These are phyloP conservation scores for Botrytis fabae DNA, from an alignment of 2,329 filamentous ascomycete species.

Conservation along the genomic window DNA sequence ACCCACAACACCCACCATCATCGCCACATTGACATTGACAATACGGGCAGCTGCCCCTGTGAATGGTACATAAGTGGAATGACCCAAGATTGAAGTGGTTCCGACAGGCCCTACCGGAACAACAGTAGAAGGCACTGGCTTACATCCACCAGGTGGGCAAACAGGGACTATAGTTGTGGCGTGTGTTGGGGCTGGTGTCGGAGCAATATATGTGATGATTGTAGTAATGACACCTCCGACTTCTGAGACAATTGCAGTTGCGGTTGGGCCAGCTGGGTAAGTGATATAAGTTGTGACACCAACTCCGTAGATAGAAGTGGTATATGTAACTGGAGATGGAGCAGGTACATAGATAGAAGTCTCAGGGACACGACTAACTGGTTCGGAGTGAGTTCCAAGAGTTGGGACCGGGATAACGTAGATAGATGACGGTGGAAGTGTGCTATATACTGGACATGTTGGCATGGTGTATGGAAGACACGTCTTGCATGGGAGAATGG, in stretches of 20 bases:
- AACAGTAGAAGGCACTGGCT: neutral
- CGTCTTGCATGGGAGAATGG: constrained; percentile 23
- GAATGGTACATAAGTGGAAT: constrained; percentile 19
- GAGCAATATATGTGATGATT: constrained; percentile 13
- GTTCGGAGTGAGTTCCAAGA: constrained; percentile 9
- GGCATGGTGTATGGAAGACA: constrained; percentile 28
- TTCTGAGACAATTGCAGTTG: constrained; percentile 2
- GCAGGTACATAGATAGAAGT: constrained; percentile 20
- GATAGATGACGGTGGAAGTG: constrained; percentile 11
- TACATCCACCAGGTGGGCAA: constrained; percentile 13
- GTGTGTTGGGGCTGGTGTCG: neutral
- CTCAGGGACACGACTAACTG: neutral
- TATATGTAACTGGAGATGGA: constrained; percentile 4
- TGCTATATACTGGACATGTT: constrained; percentile 26
- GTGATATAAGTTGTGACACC: constrained; percentile 10
- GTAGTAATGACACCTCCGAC: neutral
- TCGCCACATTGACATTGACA: neutral
- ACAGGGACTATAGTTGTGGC: neutral
- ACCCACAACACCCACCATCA: neutral
- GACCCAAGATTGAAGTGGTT: constrained; percentile 12
- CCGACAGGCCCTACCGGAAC: constrained; percentile 1
- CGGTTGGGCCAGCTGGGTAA: constrained; percentile 11
- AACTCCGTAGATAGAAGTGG: neutral
- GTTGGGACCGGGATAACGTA: constrained; percentile 16
- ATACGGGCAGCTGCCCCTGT: neutral